Percentiles rank a stretch among this genome's conserved stretches.
phyloP scores from a whole-genome alignment of 2,329 filamentous ascomycete genomes.

The Thyridium curvatum region DNA sequence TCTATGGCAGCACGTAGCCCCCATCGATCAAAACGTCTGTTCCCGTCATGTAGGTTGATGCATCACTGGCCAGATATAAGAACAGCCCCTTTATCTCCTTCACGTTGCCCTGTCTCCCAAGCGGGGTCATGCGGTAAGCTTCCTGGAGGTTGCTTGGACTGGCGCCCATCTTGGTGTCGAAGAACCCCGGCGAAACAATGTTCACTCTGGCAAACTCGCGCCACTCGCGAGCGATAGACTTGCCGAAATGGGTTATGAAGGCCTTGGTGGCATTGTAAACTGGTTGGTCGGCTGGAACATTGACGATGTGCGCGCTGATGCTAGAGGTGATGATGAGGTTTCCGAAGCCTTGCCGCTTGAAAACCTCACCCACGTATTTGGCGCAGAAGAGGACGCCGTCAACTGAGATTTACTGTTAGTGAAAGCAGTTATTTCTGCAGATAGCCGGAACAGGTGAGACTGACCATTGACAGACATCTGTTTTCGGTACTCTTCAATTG shows the following conservation, averaged over 20 bases:
- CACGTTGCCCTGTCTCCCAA: conserved; percentile 61
- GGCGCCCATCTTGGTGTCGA: conserved; percentile 58
- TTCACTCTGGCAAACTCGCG: conserved; percentile 62
- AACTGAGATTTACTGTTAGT: no score
- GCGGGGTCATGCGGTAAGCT: conserved; percentile 63
- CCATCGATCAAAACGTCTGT: conserved; percentile 67
- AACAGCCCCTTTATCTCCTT: conserved; percentile 75
- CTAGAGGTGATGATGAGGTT: conserved; percentile 64
- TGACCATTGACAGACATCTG: conserved; percentile 28
- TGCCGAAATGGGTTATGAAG: conserved; percentile 41
- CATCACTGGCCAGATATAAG: conserved; percentile 71
- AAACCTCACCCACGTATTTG: conserved; percentile 56
- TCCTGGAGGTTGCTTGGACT: conserved; percentile 64
- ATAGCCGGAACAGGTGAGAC: no score
- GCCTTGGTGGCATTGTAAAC: conserved; percentile 62
- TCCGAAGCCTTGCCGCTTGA: conserved; percentile 56
- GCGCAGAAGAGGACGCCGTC: conserved; percentile 68
- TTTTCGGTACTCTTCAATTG: background rate
- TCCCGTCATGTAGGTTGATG: conserved; percentile 68
- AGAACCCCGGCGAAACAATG: conserved; percentile 61
- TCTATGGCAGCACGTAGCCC: conserved; percentile 39
- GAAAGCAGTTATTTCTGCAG: no score
- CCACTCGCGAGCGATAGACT: conserved; percentile 57
- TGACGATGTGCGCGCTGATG: conserved; percentile 67
- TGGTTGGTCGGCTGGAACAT: conserved; percentile 62